Evolutionary conservation across 2,329 filamentous ascomycete species (phyloP).

Genomic region (Aspergillus spinulosporus): DNA sequence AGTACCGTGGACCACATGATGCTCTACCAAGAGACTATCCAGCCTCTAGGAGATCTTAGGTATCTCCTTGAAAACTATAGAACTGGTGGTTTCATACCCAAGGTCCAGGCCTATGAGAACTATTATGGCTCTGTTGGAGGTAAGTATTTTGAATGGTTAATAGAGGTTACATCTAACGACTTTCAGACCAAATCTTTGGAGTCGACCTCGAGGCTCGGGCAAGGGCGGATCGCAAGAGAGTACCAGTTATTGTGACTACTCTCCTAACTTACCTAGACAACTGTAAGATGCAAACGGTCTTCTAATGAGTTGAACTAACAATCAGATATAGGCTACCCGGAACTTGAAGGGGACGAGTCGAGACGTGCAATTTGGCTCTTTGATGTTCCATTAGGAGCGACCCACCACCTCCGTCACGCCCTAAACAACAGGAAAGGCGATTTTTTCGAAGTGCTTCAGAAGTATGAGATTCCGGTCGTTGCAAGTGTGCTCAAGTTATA

Average conservation of each 20-base stretch:
- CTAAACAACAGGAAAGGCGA: slow-evolving; percentile 87
- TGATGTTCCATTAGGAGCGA: slow-evolving; percentile 81
- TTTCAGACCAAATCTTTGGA: slow-evolving; percentile 85
- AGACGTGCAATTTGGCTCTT: slow-evolving; percentile 90
- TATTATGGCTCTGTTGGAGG: slow-evolving; percentile 96
- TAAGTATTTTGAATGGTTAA: slow-evolving; percentile 27
- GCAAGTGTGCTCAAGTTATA: slow-evolving; percentile 93
- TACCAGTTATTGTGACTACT: slow-evolving; percentile 87
- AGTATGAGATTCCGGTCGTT: slow-evolving; percentile 92
- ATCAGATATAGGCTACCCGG: slow-evolving; percentile 70
- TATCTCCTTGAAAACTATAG: slow-evolving; percentile 97
- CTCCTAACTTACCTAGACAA: slow-evolving; percentile 94
- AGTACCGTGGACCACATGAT: slow-evolving; percentile 98
- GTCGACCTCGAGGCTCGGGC: slow-evolving; percentile 96
- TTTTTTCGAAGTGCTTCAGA: slow-evolving; percentile 72
- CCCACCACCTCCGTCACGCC: slow-evolving; percentile 76
- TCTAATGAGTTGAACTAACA: slow-evolving; percentile 5
- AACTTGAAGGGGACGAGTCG: slow-evolving; percentile 93
- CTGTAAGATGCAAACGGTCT: slow-evolving; percentile 46
- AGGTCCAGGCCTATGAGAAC: slow-evolving; percentile 92
- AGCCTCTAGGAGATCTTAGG: slow-evolving; percentile 82
- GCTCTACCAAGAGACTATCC: slow-evolving; percentile 96
- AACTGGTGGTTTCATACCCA: slow-evolving; percentile 88
- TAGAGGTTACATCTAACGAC: slow-evolving; percentile 10
- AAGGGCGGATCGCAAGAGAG: slow-evolving; percentile 89